Percentiles rank a stretch among this genome's conserved stretches.
phyloP scores from a whole-genome alignment of 805 yeast species.

The Yarrowia bubula region DNA sequence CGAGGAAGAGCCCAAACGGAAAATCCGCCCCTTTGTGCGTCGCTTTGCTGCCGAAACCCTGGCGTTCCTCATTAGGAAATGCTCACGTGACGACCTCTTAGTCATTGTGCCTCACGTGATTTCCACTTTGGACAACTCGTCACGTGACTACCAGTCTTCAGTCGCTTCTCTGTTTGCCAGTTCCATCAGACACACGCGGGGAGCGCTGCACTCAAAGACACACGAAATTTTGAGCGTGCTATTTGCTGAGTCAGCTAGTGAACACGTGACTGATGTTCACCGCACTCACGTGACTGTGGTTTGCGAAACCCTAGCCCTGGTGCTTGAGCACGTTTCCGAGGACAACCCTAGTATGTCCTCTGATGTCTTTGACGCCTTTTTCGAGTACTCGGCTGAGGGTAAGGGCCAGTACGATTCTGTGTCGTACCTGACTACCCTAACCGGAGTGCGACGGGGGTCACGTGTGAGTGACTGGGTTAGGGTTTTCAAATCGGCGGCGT shows the following conservation, averaged over 20 bases:
- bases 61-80: constrained; percentile 75
- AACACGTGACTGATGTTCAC: neutral
- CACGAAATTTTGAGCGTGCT: constrained; percentile 44
- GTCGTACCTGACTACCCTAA: constrained; percentile 28
- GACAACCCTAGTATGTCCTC: neutral
- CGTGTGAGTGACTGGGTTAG: constrained; percentile 40
- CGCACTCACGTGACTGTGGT: neutral
- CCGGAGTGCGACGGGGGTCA: constrained; percentile 42
- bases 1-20: constrained; percentile 42
- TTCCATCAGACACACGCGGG: constrained; percentile 68
- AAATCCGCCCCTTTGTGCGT: constrained; percentile 60
- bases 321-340: neutral
- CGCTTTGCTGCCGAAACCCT: constrained; percentile 89
- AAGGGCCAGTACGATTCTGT: constrained; percentile 24
- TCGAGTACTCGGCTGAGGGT: neutral
- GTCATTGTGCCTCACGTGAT: constrained; percentile 47
- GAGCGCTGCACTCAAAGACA: constrained; percentile 73
- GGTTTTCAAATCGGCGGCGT: neutral
- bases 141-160: constrained; percentile 54
- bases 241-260: neutral
- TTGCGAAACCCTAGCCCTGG: neutral
- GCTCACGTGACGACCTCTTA: constrained; percentile 49
- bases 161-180: constrained; percentile 65
- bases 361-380: constrained; percentile 27
- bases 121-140: constrained; percentile 39